Percentiles rank a stretch among this genome's conserved stretches.
These are phyloP conservation scores for Capsella rubella DNA, from an alignment of 441 rosid genomes.

Conservation along the genomic window DNA sequence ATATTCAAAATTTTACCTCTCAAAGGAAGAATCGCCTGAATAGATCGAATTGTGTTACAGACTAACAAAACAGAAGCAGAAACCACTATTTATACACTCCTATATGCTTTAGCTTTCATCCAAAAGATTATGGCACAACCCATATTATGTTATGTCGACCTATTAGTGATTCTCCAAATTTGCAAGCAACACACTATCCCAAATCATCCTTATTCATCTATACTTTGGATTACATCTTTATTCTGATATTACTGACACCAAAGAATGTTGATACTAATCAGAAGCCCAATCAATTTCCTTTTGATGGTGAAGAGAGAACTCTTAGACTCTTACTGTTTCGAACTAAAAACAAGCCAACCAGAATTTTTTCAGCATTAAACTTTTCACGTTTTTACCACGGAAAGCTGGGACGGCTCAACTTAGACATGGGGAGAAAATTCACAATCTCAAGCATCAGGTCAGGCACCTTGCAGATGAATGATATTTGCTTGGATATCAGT, in stretches of 20 bases:
- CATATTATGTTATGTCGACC: neutral
- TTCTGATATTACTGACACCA: neutral
- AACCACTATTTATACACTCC: neutral
- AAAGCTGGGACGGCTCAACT: too few species aligned
- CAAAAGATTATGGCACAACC: neutral
- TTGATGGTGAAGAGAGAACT: slow-evolving; percentile 9
- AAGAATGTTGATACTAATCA: slow-evolving; percentile 4
- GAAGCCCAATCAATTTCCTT: slow-evolving; percentile 2
- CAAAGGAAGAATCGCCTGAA: slow-evolving; percentile 95
- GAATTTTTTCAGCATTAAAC: too few species aligned
- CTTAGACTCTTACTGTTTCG: neutral
- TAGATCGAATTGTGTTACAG: slow-evolving; percentile 20
- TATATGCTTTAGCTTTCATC: too few species aligned
- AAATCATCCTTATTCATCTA: slow-evolving; percentile 3
- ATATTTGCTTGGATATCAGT: too few species aligned
- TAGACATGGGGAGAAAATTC: too few species aligned
- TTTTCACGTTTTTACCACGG: too few species aligned
- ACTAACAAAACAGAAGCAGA: slow-evolving; percentile 17
- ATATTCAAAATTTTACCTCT: slow-evolving; percentile 96
- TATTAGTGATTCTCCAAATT: neutral
- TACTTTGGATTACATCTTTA: neutral
- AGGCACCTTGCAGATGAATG: too few species aligned
- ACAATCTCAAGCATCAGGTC: too few species aligned
- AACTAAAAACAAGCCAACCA: too few species aligned
- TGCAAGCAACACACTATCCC: slow-evolving; percentile 2